Evolutionary conservation across 805 yeast genomes (phyloP).

Genomic region (Cyberlindnera petersonii): DNA sequence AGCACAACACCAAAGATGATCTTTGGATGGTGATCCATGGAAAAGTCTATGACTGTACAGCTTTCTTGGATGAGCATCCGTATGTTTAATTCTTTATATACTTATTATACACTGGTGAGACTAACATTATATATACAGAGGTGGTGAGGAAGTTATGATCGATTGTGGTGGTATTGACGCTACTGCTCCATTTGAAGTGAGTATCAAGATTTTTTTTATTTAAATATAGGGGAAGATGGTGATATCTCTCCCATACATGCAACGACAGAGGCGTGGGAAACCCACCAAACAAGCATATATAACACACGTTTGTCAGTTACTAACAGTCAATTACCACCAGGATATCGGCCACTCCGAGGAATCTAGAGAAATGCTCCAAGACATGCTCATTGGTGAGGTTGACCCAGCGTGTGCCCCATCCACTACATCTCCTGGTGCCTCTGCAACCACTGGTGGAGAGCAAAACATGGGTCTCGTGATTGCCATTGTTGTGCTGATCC

Average conservation of each 20-base stretch:
- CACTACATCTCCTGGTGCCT: conserved; percentile 17
- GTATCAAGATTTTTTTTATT: conserved; percentile 26
- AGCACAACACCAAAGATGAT: conserved; percentile 72
- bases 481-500: conserved; percentile 19
- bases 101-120: neutral
- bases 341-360: conserved; percentile 98
- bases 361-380: conserved; percentile 73
- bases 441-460: conserved; percentile 28
- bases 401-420: conserved; percentile 51
- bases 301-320: too few relatives aligned
- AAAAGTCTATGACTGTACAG: conserved; percentile 64
- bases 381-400: conserved; percentile 71
- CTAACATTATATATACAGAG: conserved; percentile 36
- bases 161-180: conserved; percentile 85
- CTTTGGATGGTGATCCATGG: conserved; percentile 84
- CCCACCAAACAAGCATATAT: conserved; percentile 20
- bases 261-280: neutral
- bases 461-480: conserved; percentile 23
- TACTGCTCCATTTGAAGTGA: conserved; percentile 67
- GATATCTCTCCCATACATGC: too few relatives aligned
- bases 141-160: conserved; percentile 81
- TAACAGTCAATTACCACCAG: conserved; percentile 25
- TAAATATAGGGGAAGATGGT: neutral
- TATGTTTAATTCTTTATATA: conserved; percentile 29
- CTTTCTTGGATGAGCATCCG: conserved; percentile 53